Conservation (phyloP, 306 rosid genomes). For the Datisca glomerata region DNA sequence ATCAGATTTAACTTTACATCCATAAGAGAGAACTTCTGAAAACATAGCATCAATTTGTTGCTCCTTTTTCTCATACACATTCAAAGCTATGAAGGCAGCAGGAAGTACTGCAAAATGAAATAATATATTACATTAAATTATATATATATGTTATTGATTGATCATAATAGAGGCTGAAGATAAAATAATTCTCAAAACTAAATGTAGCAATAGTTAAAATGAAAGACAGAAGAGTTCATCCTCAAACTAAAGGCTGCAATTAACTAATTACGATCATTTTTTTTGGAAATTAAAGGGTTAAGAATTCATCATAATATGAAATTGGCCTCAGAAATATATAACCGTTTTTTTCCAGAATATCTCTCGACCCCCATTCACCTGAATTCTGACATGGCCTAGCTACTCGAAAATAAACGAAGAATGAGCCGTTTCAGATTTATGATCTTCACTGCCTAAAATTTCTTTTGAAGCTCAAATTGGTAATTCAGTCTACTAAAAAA, state of each 20-base stretch:
- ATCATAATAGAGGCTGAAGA: background rate
- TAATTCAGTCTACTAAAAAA: too few relatives aligned
- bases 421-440: background rate
- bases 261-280: too few relatives aligned
- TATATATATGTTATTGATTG: conserved; percentile 1
- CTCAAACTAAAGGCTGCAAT: too few relatives aligned
- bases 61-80: conserved; percentile 67
- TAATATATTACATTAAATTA: background rate
- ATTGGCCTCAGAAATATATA: too few relatives aligned
- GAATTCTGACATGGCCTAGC: too few relatives aligned
- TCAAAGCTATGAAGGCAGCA: conserved; percentile 50
- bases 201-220: background rate
- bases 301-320: too few relatives aligned
- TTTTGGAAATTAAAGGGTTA: too few relatives aligned
- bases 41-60: conserved; percentile 55
- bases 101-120: conserved; percentile 45
- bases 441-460: too few relatives aligned
- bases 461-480: background rate
- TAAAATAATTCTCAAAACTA: background rate
- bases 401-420: too few relatives aligned
- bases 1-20: conserved; percentile 50
- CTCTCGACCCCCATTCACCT: too few relatives aligned
- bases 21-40: conserved; percentile 25
- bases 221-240: too few relatives aligned
- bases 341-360: too few relatives aligned